Evolutionary conservation across 2,329 filamentous ascomycete species (phyloP).

Genomic region (Dactylellina sp.): DNA sequence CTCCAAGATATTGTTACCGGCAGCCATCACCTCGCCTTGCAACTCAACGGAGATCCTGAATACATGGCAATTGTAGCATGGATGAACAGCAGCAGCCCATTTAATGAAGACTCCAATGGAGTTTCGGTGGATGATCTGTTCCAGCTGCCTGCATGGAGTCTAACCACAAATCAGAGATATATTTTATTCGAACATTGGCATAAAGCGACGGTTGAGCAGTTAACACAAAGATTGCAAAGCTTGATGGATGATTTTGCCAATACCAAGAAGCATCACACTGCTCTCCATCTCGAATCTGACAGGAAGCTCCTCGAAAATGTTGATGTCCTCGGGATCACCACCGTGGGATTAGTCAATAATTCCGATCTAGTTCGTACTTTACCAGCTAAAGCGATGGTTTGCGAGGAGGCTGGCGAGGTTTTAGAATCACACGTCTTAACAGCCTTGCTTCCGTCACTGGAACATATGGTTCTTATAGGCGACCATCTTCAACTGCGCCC

Average conservation of each 20-base stretch:
- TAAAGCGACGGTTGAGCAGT: slow-evolving; percentile 18
- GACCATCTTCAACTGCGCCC: slow-evolving; percentile 74
- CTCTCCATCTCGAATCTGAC: slow-evolving; percentile 62
- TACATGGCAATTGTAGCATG: not conserved
- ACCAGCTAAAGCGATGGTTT: slow-evolving; percentile 71
- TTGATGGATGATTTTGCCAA: slow-evolving; percentile 20
- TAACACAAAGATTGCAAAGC: slow-evolving; percentile 22
- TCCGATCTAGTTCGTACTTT: slow-evolving; percentile 68
- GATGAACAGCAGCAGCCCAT: not conserved
- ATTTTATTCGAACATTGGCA: slow-evolving; percentile 19
- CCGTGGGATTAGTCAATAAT: slow-evolving; percentile 70
- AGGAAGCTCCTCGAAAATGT: slow-evolving; percentile 64
- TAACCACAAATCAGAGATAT: slow-evolving; percentile 2
- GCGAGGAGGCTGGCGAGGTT: slow-evolving; percentile 77
- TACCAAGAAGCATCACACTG: slow-evolving; percentile 14
- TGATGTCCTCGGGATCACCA: slow-evolving; percentile 71
- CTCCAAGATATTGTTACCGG: slow-evolving; percentile 16
- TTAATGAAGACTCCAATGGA: not conserved
- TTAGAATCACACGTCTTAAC: slow-evolving; percentile 74
- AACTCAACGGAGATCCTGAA: too few species aligned
- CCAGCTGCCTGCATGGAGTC: not conserved
- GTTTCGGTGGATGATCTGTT: slow-evolving; percentile 25
- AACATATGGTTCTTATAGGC: slow-evolving; percentile 74
- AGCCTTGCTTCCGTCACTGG: slow-evolving; percentile 70
- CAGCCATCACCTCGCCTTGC: not conserved